A percentile compares a stretch with the other conserved stretches of the same genome.
Conservation (phyloP, 352 stramenopile genomes). For the Phytophthora fragariae region DNA sequence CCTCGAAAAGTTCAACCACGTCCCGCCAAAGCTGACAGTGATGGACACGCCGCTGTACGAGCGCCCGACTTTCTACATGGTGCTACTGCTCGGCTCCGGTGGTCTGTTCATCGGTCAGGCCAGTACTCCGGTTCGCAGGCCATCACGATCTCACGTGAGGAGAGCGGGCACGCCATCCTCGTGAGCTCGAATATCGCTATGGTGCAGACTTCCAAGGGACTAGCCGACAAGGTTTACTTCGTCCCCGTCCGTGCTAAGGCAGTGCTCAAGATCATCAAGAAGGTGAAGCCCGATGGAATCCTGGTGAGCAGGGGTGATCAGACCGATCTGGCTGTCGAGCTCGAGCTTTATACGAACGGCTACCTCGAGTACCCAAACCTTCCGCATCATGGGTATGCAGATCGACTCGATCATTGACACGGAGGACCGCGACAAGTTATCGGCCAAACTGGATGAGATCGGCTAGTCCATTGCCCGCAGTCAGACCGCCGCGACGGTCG, state of each 20-base stretch:
- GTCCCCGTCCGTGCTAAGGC: too few relatives aligned
- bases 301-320: conserved; percentile 99
- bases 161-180: conserved; percentile 91
- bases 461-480: conserved; percentile 96
- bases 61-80: conserved; percentile 91
- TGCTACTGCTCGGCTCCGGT: conserved; percentile 94
- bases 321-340: conserved; percentile 97
- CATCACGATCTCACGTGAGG: conserved; percentile 96
- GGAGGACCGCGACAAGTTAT: conserved; percentile 98
- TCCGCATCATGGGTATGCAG: conserved; percentile 96
- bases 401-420: conserved; percentile 98
- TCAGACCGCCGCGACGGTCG: conserved; percentile 91
- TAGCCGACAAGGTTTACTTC: too few relatives aligned
- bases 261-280: conserved; percentile 88
- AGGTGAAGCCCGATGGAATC: conserved; percentile 98
- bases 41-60: conserved; percentile 80
- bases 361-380: conserved; percentile 95
- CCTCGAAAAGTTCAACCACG: too few relatives aligned
- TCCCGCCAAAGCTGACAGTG: conserved; percentile 40
- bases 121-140: conserved; percentile 95
- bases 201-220: conserved; percentile 26
- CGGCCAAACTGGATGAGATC: conserved; percentile 95
- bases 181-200: conserved; percentile 96
- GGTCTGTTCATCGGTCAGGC: conserved; percentile 95
- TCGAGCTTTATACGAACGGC: conserved; percentile 95